Evolutionary conservation across 768 basidiomycete species (phyloP), one percentile per base, ranked within the genome.

Genomic region (Crucibulum laeve): DNA sequence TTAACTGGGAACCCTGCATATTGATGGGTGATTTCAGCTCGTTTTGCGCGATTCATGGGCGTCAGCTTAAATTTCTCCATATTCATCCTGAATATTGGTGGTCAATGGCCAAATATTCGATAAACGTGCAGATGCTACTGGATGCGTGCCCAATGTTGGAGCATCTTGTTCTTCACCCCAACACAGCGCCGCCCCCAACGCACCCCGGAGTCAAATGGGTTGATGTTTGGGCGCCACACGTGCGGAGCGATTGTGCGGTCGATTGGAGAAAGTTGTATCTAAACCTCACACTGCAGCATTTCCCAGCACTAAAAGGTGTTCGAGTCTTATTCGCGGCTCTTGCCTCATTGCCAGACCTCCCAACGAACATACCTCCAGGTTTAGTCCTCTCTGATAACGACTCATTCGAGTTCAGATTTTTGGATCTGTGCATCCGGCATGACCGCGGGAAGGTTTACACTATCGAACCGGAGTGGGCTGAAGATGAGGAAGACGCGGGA

Each of bases 121-220:
- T 36, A 10, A 34, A 37, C 19, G 10, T 46, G n/a, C 47, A 49
- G 36, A 10, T 11, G 11, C 11, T 46, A 10, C 18, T 45, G 3
- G 44, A 49, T 24, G 19, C 23, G 13, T 49, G 47, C 30, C 45
- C 47, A 5, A 14, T 17, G 5, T 15, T 49, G 38, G 47, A 49
- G 24, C 47, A 49, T 26, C 44, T 49, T 13, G 30, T 45, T 6
- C 22, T 49, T 19, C 24, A 45, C 24, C 47, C 47, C 21, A 35
- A 30, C 22, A 25, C 32, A n/a, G 13, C n/a, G 10, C 8, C 28
- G 30, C 45, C 35, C 5, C 15, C 32, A 5, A 15, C 30, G 7
- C 47, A 49, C 30, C 38, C 38, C 10, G 41, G 22, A 11, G 19
- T 49, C n/a, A 39, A 40, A 25, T 49, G 47, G 47, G 37, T 49